Conservation (phyloP, 2,329 filamentous ascomycete genomes). For the Pestalotiopsis sp. region DNA sequence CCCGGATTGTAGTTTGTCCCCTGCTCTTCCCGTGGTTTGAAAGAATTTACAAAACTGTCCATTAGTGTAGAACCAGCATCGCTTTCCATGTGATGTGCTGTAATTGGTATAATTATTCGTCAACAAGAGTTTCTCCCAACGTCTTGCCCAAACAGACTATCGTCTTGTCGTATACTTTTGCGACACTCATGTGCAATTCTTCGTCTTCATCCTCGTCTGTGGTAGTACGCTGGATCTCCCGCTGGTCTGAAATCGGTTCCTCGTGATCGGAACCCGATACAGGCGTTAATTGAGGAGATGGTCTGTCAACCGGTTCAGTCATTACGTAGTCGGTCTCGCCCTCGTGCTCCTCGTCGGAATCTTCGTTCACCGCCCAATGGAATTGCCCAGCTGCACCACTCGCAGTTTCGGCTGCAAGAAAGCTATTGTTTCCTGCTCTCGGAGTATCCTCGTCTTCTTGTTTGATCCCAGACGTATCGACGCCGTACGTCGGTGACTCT, state of each 20-base stretch:
- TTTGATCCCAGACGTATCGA: slow-evolving; percentile 1
- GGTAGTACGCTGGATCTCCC: slow-evolving; percentile 20
- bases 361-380: slow-evolving; percentile 31
- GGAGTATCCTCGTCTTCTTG: slow-evolving; percentile 1
- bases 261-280: neutral
- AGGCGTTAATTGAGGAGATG: neutral
- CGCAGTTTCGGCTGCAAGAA: neutral
- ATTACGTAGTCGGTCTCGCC: neutral
- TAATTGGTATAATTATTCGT: slow-evolving; percentile 2
- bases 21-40: neutral
- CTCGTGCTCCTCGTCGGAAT: slow-evolving; percentile 12
- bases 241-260: neutral
- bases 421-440: neutral
- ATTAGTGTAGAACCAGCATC: neutral
- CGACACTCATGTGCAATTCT: slow-evolving; percentile 68
- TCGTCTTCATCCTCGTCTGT: slow-evolving; percentile 27
- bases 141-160: slow-evolving; percentile 73
- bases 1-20: neutral
- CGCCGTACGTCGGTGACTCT: neutral
- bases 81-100: neutral
- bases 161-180: slow-evolving; percentile 77
- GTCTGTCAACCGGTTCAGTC: neutral
- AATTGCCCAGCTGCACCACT: slow-evolving; percentile 21
- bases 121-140: slow-evolving; percentile 46
- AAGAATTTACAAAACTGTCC: neutral